These are phyloP conservation scores for Ceratocystis ficicola DNA, from an alignment of 2,329 filamentous ascomycete genomes.

Conservation along the genomic window DNA sequence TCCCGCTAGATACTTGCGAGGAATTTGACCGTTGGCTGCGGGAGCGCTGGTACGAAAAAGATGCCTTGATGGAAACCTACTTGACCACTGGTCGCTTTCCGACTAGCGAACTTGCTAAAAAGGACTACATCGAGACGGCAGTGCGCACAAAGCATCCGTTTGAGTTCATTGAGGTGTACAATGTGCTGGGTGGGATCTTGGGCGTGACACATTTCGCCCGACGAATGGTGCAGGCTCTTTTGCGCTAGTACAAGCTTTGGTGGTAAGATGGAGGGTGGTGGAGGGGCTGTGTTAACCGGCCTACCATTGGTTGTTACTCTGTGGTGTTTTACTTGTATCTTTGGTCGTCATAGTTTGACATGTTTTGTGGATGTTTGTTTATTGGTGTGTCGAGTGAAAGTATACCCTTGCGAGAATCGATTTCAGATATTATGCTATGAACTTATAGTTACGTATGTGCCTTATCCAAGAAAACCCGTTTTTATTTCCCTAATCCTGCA, in stretches of 20 bases:
- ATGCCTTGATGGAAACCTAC: conserved; percentile 75
- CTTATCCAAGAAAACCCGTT: not conserved
- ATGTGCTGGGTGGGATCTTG: conserved; percentile 18
- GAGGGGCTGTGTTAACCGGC: not conserved
- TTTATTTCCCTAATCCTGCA: not conserved
- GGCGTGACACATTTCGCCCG: conserved; percentile 15
- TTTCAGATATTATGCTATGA: conserved; percentile 4
- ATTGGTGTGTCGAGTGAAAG: conserved; percentile 14
- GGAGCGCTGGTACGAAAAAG: conserved; percentile 84
- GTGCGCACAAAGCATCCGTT: conserved; percentile 20
- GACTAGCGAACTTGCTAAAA: conserved; percentile 8
- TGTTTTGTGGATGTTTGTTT: not conserved
- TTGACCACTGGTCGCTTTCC: conserved; percentile 69
- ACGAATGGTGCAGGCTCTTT: conserved; percentile 11
- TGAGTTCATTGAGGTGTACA: conserved; percentile 22
- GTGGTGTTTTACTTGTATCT: not conserved
- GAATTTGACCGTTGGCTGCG: conserved; percentile 76
- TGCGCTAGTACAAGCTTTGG: not conserved
- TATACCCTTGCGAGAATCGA: conserved; percentile 18
- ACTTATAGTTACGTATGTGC: not conserved
- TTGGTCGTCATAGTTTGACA: not conserved
- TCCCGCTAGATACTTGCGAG: conserved; percentile 62
- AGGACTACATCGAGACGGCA: conserved; percentile 21
- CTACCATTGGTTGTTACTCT: not conserved
- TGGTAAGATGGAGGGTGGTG: not conserved